A percentile compares a stretch with the other conserved stretches of the same genome.
Conservation (phyloP, 164 flowering plant species). For the Macadamia integrifolia region DNA sequence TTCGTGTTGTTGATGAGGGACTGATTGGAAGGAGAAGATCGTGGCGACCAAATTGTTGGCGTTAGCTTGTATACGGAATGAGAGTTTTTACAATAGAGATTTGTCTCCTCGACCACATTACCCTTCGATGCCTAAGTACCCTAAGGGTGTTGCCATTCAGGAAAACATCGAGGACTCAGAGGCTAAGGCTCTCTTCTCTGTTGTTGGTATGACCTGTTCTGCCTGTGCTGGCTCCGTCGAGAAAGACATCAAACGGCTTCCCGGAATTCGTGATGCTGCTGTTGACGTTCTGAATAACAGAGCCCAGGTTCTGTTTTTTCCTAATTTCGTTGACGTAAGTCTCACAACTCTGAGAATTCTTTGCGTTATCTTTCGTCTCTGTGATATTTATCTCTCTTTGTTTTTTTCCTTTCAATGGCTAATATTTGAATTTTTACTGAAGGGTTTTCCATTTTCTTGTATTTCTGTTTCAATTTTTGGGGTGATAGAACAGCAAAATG, state of each 20-base stretch:
- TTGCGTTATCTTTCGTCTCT: no score
- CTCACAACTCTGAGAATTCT: no score
- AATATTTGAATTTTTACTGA: no score
- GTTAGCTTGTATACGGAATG: slow-evolving; percentile 42
- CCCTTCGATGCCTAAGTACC: slow-evolving; percentile 68
- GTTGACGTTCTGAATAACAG: slow-evolving; percentile 69
- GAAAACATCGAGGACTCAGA: slow-evolving; percentile 27
- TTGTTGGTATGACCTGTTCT: slow-evolving; percentile 82
- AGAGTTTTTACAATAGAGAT: slow-evolving; percentile 16
- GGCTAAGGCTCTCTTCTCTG: slow-evolving; percentile 48
- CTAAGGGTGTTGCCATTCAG: slow-evolving; percentile 33
- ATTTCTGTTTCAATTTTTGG: no score
- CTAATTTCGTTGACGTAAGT: slow-evolving; percentile 60
- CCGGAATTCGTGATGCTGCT: slow-evolving; percentile 66
- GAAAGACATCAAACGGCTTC: slow-evolving; percentile 70
- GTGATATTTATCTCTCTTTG: no score
- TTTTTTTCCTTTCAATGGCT: no score
- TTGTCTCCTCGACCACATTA: slow-evolving; percentile 50
- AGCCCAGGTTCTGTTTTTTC: slow-evolving; percentile 61
- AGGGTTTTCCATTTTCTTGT: no score
- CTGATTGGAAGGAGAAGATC: not conserved
- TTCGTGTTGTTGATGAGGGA: not conserved
- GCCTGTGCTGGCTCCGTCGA: slow-evolving; percentile 91
- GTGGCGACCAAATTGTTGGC: slow-evolving; percentile 54
- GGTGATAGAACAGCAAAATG: no score